Conservation (phyloP, 805 yeast species). For the Torulaspora delbrueckii region DNA sequence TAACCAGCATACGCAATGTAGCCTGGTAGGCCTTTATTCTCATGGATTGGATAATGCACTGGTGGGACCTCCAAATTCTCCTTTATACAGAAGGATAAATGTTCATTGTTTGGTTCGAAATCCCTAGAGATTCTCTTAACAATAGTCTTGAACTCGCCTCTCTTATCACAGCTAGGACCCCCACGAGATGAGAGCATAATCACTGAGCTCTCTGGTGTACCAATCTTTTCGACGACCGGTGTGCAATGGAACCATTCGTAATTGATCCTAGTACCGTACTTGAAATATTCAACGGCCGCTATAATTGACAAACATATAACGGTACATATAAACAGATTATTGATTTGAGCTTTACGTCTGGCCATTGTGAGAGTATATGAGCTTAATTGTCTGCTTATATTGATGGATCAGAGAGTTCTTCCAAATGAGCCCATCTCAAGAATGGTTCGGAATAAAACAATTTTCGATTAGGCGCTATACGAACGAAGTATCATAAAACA, state of each 20-base stretch:
- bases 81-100: slow-evolving; percentile 36
- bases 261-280: slow-evolving; percentile 37
- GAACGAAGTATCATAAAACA: neutral
- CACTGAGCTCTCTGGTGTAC: slow-evolving; percentile 27
- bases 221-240: slow-evolving; percentile 26
- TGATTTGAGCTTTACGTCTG: slow-evolving; percentile 13
- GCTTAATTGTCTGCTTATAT: neutral
- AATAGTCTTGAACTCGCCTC: slow-evolving; percentile 41
- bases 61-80: slow-evolving; percentile 30
- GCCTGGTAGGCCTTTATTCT: slow-evolving; percentile 36
- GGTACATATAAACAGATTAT: slow-evolving; percentile 30
- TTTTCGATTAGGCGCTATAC: slow-evolving; percentile 1
- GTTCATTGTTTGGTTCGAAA: slow-evolving; percentile 38
- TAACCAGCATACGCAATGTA: slow-evolving; percentile 34
- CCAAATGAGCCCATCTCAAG: neutral
- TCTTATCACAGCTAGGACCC: slow-evolving; percentile 42
- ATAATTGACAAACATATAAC: slow-evolving; percentile 31
- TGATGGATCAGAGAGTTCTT: neutral
- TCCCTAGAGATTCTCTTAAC: slow-evolving; percentile 38
- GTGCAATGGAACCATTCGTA: slow-evolving; percentile 47
- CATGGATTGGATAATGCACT: slow-evolving; percentile 34
- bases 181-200: slow-evolving; percentile 37
- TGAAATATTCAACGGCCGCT: slow-evolving; percentile 43
- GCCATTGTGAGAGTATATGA: slow-evolving; percentile 1
- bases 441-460: slow-evolving; percentile 1